These are phyloP conservation scores for Suhomyces anneliseae DNA, from an alignment of 1,139 yeast species.

Conservation along the genomic window DNA sequence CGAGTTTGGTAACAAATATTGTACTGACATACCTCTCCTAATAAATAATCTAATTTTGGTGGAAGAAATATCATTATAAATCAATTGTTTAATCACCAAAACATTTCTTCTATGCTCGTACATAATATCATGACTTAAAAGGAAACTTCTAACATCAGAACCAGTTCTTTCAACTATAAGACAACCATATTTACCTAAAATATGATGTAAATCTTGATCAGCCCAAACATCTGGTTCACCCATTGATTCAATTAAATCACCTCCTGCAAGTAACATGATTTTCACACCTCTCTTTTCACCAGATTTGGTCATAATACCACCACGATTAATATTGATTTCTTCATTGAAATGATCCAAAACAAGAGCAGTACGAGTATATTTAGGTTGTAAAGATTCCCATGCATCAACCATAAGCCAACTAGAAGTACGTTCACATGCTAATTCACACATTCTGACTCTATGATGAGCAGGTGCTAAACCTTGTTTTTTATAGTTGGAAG, in stretches of 20 bases:
- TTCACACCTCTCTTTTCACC: slow-evolving; percentile 86
- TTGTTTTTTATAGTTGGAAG: slow-evolving; percentile 88
- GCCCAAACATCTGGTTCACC: slow-evolving; percentile 99
- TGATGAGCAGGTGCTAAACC: slow-evolving; percentile 89
- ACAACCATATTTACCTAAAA: slow-evolving; percentile 93
- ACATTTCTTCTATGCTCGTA: slow-evolving; percentile 94
- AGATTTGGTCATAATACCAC: slow-evolving; percentile 74
- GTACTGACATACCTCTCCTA: slow-evolving; percentile 95
- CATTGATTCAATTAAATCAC: slow-evolving; percentile 96
- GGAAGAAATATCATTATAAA: slow-evolving; percentile 92
- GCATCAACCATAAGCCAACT: slow-evolving; percentile 99
- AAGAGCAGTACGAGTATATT: slow-evolving; percentile 90
- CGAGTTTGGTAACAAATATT: slow-evolving; percentile 87
- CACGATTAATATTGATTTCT: slow-evolving; percentile 85
- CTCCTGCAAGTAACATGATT: slow-evolving; percentile 96
- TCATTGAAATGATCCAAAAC: slow-evolving; percentile 96
- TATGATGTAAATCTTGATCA: slow-evolving; percentile 91
- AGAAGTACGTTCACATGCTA: slow-evolving; percentile 95
- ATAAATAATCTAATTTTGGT: slow-evolving; percentile 91
- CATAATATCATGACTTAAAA: slow-evolving; percentile 93
- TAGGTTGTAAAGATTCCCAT: slow-evolving; percentile 94
- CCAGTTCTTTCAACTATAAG: slow-evolving; percentile 96
- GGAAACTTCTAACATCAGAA: slow-evolving; percentile 87
- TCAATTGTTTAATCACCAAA: slow-evolving; percentile 89
- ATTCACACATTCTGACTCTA: slow-evolving; percentile 95